These are phyloP conservation scores for Aspergillus sp. DNA, from an alignment of 2,329 filamentous ascomycete species.

Conservation along the genomic window DNA sequence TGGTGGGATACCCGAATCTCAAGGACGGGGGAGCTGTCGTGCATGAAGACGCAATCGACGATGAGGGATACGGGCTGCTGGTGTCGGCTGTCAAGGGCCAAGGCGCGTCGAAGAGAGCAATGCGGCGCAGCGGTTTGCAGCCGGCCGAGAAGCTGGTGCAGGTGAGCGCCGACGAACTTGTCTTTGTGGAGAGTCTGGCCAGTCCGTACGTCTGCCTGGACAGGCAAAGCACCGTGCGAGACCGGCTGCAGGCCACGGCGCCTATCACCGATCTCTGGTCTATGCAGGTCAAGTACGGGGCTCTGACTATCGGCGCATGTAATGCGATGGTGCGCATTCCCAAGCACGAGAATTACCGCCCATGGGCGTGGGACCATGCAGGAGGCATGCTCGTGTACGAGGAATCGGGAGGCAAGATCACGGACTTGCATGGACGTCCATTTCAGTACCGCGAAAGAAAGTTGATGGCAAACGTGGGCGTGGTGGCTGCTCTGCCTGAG, in stretches of 20 bases:
- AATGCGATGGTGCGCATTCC: conserved; percentile 13
- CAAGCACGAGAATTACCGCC: not conserved
- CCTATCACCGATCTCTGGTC: conserved; percentile 6
- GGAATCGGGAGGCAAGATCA: conserved; percentile 10
- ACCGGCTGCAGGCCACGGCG: not conserved
- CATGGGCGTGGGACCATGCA: conserved; percentile 10
- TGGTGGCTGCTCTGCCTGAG: conserved; percentile 7
- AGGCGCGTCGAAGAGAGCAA: conserved; percentile 3
- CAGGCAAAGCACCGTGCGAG: conserved; percentile 3
- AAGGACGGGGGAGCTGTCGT: not conserved
- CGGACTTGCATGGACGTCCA: conserved; percentile 9
- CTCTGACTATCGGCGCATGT: conserved; percentile 8
- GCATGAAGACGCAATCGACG: conserved; percentile 2
- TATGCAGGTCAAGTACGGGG: conserved; percentile 12
- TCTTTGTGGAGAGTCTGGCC: conserved; percentile 4
- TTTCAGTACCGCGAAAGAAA: conserved; percentile 5
- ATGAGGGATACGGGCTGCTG: conserved; percentile 3
- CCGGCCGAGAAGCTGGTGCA: not conserved
- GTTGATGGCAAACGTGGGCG: conserved; percentile 6
- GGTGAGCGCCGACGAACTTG: not conserved
- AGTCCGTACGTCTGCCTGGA: conserved; percentile 1
- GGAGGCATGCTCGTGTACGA: conserved; percentile 11
- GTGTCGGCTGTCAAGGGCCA: conserved; percentile 8
- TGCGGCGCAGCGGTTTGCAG: not conserved
- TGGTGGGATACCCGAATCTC: conserved; percentile 11